Conservation (phyloP, 169 alveolate genomes). For the Theileria equi region DNA sequence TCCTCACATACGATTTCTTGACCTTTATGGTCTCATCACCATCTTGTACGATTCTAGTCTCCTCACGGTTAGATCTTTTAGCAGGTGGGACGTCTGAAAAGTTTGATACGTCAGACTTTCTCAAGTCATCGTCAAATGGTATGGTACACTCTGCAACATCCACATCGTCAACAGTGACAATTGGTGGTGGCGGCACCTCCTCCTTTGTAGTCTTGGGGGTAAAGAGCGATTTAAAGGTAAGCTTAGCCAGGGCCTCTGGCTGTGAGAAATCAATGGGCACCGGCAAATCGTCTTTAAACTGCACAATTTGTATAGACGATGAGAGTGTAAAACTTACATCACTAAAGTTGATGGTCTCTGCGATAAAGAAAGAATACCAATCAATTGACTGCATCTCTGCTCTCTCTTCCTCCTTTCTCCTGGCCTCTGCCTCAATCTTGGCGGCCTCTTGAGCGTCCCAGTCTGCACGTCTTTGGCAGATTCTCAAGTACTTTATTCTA, state of each 20-base stretch:
- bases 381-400: constrained; percentile 82
- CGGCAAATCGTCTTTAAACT: constrained; percentile 45
- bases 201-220: background rate
- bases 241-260: constrained; percentile 30
- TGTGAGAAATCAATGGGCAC: constrained; percentile 53
- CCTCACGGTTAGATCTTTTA: constrained; percentile 42
- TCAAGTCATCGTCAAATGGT: constrained; percentile 5
- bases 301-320: background rate
- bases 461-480: constrained; percentile 68
- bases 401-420: constrained; percentile 75
- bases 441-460: constrained; percentile 83
- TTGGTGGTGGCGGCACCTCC: no score
- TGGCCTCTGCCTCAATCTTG: constrained; percentile 79
- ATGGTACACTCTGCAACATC: background rate
- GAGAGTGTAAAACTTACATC: constrained; percentile 8
- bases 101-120: constrained; percentile 24
- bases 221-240: constrained; percentile 4
- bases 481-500: constrained; percentile 69
- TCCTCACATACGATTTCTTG: constrained; percentile 76
- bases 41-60: constrained; percentile 55
- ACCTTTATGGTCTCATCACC: constrained; percentile 83
- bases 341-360: constrained; percentile 84
- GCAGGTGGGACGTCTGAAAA: constrained; percentile 51
- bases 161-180: background rate
- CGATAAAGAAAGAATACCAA: constrained; percentile 88